Conservation (phyloP, 1,139 yeast species). For the Debaryomycetaceae sp. region DNA sequence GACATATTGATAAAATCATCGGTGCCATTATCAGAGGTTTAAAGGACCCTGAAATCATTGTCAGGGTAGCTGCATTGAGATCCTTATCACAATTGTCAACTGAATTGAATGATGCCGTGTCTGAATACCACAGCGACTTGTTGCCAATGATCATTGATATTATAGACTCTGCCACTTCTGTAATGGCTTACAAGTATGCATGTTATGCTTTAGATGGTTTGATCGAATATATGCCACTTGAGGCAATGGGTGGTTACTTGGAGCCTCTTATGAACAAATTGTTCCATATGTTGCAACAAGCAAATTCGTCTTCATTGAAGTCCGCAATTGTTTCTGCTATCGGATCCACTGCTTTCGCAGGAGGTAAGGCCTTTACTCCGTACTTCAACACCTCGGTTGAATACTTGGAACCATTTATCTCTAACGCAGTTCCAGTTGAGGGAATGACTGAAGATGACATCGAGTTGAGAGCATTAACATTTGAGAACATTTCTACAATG, state of each 20-base stretch:
- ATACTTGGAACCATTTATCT: constrained; percentile 75
- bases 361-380: constrained; percentile 85
- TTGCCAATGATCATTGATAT: constrained; percentile 84
- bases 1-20: constrained; percentile 70
- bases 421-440: constrained; percentile 59
- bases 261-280: constrained; percentile 89
- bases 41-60: constrained; percentile 72
- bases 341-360: constrained; percentile 95
- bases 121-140: constrained; percentile 76
- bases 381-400: constrained; percentile 79
- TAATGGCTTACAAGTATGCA: constrained; percentile 86
- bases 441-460: constrained; percentile 77
- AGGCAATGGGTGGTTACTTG: constrained; percentile 76
- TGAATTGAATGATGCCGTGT: constrained; percentile 81
- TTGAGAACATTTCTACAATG: constrained; percentile 91
- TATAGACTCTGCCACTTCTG: constrained; percentile 81
- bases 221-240: constrained; percentile 86
- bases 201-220: constrained; percentile 89
- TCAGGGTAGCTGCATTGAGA: constrained; percentile 83
- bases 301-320: constrained; percentile 67
- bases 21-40: constrained; percentile 75
- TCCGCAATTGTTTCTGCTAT: constrained; percentile 92
- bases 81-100: constrained; percentile 75
- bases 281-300: constrained; percentile 72
- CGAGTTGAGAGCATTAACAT: constrained; percentile 84